Evolutionary conservation across 257 asterid genomes (phyloP), one percentile per base, ranked within the genome.

Genomic region (Henckelia pumila): DNA sequence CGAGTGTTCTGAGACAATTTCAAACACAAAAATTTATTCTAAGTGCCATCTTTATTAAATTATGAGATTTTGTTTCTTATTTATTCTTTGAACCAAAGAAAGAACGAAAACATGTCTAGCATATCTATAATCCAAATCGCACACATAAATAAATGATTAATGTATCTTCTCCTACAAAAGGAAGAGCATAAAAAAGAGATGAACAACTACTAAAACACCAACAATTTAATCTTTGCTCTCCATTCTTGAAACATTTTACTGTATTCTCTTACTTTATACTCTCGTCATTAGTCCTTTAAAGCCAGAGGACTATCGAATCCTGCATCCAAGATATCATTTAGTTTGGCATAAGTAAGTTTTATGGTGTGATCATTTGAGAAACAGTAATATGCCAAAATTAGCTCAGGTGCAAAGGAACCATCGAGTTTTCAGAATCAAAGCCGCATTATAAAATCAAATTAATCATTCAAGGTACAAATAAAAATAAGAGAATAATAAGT

Each of bases 261-360:
- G n/a, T n/a, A n/a, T n/a, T n/a, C n/a, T n/a, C n/a, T n/a, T n/a
- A n/a, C n/a, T n/a, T n/a, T n/a, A n/a, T n/a, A n/a, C n/a, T n/a
- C n/a, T n/a, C n/a, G n/a, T n/a, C 3, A 17, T 47, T 47, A 47
- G 10, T 35, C 55, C 8, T 14, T 8, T 8, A 47, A 47, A 47
- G 8, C 55, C 55, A 47, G 16, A 20, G 17, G 55, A 16, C 62
- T 71, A 61, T 47, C 52, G 52, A 37, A 49, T 59, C 85, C 84
- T 83, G 13, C 17, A 13, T 11, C 50, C 50, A 84, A 69, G 71
- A 57, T 50, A 70, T 76, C 47, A 68, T 49, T 28, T 37, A 37
- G 49, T 71, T 71, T 68, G 25, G 28, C 23, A 71, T 68, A 73
- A 73, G 47, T 22, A 56, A 62, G 35, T 60, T 59, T 0, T 2